Conservation (phyloP, 2,329 filamentous ascomycete species). For the Graphilbum ipis-grandicollis region DNA sequence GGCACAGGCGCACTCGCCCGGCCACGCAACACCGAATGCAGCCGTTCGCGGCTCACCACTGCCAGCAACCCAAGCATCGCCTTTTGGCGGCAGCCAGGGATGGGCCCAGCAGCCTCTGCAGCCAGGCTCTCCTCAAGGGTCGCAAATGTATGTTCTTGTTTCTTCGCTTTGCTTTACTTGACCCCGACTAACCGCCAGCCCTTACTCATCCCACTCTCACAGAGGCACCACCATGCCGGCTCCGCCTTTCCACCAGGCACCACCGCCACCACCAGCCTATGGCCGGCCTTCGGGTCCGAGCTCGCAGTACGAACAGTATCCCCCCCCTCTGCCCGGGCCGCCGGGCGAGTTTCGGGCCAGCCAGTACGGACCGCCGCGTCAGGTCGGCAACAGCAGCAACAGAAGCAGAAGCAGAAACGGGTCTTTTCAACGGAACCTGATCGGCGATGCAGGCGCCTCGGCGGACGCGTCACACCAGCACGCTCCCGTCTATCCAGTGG, state of each 20-base stretch:
- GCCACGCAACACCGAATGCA: conserved; percentile 21
- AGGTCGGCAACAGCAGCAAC: background rate
- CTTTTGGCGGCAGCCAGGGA: conserved; percentile 21
- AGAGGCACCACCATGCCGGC: conserved; percentile 12
- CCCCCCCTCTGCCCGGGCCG: conserved; percentile 24
- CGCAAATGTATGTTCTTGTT: conserved; percentile 11
- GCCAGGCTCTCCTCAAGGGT: conserved; percentile 24
- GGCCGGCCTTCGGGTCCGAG: conserved; percentile 38
- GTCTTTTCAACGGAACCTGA: conserved; percentile 43
- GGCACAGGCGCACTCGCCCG: conserved; percentile 18
- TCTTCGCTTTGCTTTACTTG: background rate
- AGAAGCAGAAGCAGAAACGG: conserved; percentile 24
- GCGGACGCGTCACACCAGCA: too few species aligned
- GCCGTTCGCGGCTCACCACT: conserved; percentile 28
- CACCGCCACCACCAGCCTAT: conserved; percentile 36
- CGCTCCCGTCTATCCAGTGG: too few species aligned
- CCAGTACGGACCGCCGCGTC: conserved; percentile 27
- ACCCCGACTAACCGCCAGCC: conserved; percentile 22
- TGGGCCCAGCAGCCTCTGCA: conserved; percentile 19
- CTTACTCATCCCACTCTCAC: conserved; percentile 38
- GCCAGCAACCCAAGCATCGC: conserved; percentile 24
- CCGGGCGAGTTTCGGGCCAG: conserved; percentile 43
- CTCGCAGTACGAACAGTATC: conserved; percentile 32
- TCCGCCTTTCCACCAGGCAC: conserved; percentile 34
- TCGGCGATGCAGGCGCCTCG: conserved; percentile 8